These are phyloP conservation scores for Hypericum perforatum DNA, from an alignment of 345 rosid genomes.

Conservation along the genomic window DNA sequence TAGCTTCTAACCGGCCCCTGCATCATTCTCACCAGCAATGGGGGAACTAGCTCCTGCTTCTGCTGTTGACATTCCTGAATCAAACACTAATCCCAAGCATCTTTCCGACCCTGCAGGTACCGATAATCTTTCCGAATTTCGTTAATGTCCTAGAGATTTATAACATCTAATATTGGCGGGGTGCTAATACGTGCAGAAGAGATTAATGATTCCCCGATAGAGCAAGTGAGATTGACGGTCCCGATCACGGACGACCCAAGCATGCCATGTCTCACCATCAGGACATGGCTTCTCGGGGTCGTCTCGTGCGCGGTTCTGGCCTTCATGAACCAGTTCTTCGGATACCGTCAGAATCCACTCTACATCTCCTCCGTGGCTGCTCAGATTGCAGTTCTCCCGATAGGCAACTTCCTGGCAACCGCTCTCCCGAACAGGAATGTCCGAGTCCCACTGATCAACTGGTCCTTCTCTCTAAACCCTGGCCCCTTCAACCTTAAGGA, in stretches of 20 bases:
- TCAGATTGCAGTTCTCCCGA: not conserved
- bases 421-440: not conserved
- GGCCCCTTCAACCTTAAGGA: slow-evolving; percentile 1
- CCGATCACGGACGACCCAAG: not conserved
- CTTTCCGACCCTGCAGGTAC: no score
- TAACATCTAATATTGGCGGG: no score
- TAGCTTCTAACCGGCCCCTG: no score
- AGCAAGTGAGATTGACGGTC: no score
- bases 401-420: not conserved
- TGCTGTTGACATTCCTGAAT: no score
- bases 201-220: no score
- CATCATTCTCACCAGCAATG: no score
- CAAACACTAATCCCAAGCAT: no score
- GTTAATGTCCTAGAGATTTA: no score
- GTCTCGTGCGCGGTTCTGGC: not conserved
- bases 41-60: no score
- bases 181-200: no score
- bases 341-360: not conserved
- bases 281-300: not conserved
- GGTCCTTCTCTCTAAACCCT: not conserved
- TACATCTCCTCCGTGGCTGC: not conserved
- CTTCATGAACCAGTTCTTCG: not conserved
- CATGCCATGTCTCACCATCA: not conserved
- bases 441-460: not conserved
- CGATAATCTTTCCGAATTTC: no score